These are phyloP conservation scores for Alternaria panax DNA, from an alignment of 2,329 filamentous ascomycete species.

Conservation along the genomic window DNA sequence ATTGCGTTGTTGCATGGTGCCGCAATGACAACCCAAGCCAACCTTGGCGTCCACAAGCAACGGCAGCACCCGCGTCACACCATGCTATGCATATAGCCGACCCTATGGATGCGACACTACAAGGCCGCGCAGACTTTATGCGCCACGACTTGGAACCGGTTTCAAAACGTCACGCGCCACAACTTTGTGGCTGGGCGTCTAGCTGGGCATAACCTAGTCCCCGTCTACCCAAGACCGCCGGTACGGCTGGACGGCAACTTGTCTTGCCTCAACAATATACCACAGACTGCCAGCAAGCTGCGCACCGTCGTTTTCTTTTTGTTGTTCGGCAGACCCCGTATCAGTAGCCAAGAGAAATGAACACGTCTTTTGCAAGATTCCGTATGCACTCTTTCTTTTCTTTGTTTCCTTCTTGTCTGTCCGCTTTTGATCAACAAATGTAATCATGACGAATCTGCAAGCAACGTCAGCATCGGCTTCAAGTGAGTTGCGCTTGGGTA, in stretches of 20 bases:
- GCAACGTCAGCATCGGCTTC: neutral
- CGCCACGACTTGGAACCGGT: slow-evolving; percentile 16
- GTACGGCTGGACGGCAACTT: neutral
- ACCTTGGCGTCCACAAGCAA: slow-evolving; percentile 15
- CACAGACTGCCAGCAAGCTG: neutral
- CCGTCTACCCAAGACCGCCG: neutral
- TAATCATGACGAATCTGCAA: neutral
- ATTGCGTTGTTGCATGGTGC: neutral
- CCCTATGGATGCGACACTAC: slow-evolving; percentile 4
- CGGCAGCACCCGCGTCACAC: slow-evolving; percentile 13
- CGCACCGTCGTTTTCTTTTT: neutral
- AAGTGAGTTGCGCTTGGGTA: neutral
- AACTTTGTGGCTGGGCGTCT: slow-evolving; percentile 13
- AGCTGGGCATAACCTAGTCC: slow-evolving; percentile 8
- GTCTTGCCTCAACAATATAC: neutral
- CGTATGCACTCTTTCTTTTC: neutral
- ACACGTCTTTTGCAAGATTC: neutral
- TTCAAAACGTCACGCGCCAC: slow-evolving; percentile 18
- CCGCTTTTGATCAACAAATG: neutral
- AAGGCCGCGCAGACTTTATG: slow-evolving; percentile 11
- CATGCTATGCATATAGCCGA: slow-evolving; percentile 7
- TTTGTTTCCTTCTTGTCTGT: neutral
- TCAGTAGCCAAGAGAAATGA: neutral
- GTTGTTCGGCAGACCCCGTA: neutral
- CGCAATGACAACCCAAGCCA: neutral